Conservation (phyloP, 2,329 filamentous ascomycete genomes). For the Alternaria sp. region DNA sequence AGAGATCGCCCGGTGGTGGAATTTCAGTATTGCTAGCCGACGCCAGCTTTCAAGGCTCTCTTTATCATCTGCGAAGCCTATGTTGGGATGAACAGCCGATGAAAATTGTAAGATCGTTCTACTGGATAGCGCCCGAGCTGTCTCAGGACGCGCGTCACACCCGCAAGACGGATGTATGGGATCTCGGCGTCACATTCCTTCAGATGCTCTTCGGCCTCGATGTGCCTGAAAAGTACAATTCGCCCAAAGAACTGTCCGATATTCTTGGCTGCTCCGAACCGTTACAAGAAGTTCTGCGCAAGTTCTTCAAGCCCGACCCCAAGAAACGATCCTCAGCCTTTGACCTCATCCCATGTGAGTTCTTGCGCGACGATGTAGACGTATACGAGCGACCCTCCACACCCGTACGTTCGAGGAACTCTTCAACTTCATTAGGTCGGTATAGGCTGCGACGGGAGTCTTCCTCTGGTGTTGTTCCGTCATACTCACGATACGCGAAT, state of each 20-base stretch:
- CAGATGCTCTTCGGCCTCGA: conserved; percentile 93
- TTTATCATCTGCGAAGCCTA: conserved; percentile 67
- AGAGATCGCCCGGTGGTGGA: conserved; percentile 70
- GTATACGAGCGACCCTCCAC: conserved; percentile 46
- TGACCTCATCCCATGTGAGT: conserved; percentile 66
- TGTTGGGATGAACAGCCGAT: conserved; percentile 59
- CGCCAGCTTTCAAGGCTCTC: conserved; percentile 70
- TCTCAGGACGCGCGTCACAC: conserved; percentile 62
- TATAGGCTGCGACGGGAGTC: conserved; percentile 45
- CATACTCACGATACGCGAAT: conserved; percentile 78
- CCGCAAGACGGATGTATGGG: conserved; percentile 92
- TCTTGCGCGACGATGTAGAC: conserved; percentile 58
- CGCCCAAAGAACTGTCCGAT: conserved; percentile 75
- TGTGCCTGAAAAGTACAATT: conserved; percentile 76
- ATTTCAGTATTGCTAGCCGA: conserved; percentile 75
- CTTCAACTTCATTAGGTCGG: conserved; percentile 45
- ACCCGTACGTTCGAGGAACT: conserved; percentile 45
- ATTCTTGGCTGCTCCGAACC: conserved; percentile 74
- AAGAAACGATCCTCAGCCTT: conserved; percentile 87
- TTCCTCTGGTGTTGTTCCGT: conserved; percentile 35
- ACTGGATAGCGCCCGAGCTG: conserved; percentile 84
- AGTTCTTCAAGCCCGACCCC: conserved; percentile 83
- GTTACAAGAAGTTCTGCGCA: conserved; percentile 78
- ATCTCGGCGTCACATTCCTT: conserved; percentile 86
- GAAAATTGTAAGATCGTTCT: conserved; percentile 72